Conservation (phyloP, 805 yeast genomes). For the Wickerhamomyces kurtzmanii region DNA sequence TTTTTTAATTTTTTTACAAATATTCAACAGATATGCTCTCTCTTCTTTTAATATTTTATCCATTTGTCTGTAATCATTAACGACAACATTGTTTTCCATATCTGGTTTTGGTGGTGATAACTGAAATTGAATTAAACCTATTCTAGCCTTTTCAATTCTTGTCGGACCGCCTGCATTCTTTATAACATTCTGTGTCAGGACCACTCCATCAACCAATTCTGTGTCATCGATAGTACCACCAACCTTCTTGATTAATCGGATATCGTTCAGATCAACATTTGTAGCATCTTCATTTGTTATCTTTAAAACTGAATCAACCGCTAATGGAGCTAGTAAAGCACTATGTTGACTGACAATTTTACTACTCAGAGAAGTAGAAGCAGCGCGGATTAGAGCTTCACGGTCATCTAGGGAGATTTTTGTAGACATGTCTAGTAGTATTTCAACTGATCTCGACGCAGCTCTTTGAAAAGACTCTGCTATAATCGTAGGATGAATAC, state of each 20-base stretch:
- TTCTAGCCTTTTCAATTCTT: conserved; percentile 86
- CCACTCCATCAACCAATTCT: conserved; percentile 86
- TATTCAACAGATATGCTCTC: conserved; percentile 87
- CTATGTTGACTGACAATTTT: conserved; percentile 94
- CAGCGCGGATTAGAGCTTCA: conserved; percentile 82
- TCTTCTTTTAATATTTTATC: conserved; percentile 97
- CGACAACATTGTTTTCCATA: conserved; percentile 95
- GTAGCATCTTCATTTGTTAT: conserved; percentile 53
- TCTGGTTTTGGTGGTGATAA: conserved; percentile 96
- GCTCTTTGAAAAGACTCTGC: conserved; percentile 92
- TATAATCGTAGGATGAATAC: conserved; percentile 91
- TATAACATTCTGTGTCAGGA: conserved; percentile 81
- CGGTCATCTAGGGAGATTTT: conserved; percentile 72
- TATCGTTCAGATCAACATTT: conserved; percentile 79
- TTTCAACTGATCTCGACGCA: conserved; percentile 72
- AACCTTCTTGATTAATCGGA: conserved; percentile 82
- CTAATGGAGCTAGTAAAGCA: conserved; percentile 77
- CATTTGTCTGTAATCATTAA: conserved; percentile 98
- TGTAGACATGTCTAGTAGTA: conserved; percentile 76
- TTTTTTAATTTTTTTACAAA: conserved; percentile 93
- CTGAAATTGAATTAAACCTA: conserved; percentile 88
- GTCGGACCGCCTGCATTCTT: conserved; percentile 93
- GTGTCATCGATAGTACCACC: conserved; percentile 99
- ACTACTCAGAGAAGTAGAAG: conserved; percentile 86
- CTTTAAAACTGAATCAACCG: conserved; percentile 86